These are phyloP conservation scores for Ceratocystis ficicola DNA, from an alignment of 2,329 filamentous ascomycete species.

Conservation along the genomic window DNA sequence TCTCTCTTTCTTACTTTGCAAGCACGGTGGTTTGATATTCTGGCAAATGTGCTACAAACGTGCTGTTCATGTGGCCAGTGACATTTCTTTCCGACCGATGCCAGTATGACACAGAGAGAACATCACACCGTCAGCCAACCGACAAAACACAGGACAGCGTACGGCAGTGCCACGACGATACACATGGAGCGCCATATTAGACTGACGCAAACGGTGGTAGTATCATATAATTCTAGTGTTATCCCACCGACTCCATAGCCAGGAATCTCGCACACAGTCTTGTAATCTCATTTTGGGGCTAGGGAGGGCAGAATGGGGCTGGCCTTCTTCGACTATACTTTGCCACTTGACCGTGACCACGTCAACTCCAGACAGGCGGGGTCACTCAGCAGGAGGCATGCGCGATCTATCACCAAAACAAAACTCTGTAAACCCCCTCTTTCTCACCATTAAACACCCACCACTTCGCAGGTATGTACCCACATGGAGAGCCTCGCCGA, in stretches of 20 bases:
- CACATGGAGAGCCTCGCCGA: background rate
- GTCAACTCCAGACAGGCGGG: too few species aligned
- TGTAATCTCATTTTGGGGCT: too few species aligned
- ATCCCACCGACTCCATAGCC: background rate
- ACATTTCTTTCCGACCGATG: conserved; percentile 1
- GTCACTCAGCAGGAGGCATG: too few species aligned
- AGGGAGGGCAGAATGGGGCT: too few species aligned
- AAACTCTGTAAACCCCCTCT: background rate
- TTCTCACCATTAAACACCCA: too few species aligned
- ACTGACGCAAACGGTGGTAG: background rate
- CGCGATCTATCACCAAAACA: background rate
- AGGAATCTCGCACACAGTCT: too few species aligned
- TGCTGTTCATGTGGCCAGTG: conserved; percentile 1
- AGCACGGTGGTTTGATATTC: background rate
- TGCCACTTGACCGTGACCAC: too few species aligned
- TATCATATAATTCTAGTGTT: background rate
- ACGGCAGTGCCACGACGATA: background rate
- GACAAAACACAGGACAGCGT: background rate
- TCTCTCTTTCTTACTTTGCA: background rate
- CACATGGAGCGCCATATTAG: background rate
- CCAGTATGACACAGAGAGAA: background rate
- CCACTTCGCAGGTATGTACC: too few species aligned
- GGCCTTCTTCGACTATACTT: too few species aligned
- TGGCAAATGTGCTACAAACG: background rate
- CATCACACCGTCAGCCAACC: background rate